Base-by-base conservation (phyloP, 2,329 filamentous ascomycete species). In the Microcyclospora pomicola region DNA sequence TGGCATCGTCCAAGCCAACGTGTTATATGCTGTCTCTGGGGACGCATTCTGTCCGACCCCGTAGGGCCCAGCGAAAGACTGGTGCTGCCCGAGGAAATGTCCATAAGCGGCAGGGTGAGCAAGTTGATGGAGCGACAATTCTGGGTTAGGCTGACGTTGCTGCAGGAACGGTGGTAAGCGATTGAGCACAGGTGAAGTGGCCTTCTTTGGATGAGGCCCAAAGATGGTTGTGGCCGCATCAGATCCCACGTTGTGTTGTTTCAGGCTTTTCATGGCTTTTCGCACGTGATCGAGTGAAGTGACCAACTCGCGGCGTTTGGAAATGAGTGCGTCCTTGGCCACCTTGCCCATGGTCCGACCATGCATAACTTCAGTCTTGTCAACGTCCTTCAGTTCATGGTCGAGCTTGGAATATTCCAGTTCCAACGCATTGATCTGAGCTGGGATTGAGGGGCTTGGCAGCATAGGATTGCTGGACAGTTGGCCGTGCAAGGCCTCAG, bases 331-430 rank as follows among this genome's bases (percentile, higher is more conserved):
- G 9, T 52, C 47, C 42, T 49, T 56, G 24, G 54, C 51, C 30
- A 41, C 43, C 36, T 49, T 50, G 27, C 43, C 41, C 54, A 61
- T 55, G 10, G 47, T 46, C 29, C 49, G 48, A 27, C 54, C 51
- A 36, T 59, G 53, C 15, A 59, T 46, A 15, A 58, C 59, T 39
- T 61, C 59, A 2, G 51, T 52, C 47, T 59, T 59, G 51, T 60
- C 50, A 28, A 61, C 42, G n/a, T 55, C 51, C 41, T 50, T 59
- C 15, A 50, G 45, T 46, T 61, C 56, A 27, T 52, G 43, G 24
- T 59, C 54, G 13, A 57, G 51, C 43, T 57, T 60, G 37, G 42
- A 45, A 42, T 59, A 59, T 37, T 60, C 52, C 28, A 54, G 49
- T 42, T 61, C 57, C 6, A 60, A 43, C 5, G 54, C 55, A 15